Percentiles rank a stretch among this genome's conserved stretches.
phyloP scores from a whole-genome alignment of 1,139 yeast species.

The Geotrichum europaeum region DNA sequence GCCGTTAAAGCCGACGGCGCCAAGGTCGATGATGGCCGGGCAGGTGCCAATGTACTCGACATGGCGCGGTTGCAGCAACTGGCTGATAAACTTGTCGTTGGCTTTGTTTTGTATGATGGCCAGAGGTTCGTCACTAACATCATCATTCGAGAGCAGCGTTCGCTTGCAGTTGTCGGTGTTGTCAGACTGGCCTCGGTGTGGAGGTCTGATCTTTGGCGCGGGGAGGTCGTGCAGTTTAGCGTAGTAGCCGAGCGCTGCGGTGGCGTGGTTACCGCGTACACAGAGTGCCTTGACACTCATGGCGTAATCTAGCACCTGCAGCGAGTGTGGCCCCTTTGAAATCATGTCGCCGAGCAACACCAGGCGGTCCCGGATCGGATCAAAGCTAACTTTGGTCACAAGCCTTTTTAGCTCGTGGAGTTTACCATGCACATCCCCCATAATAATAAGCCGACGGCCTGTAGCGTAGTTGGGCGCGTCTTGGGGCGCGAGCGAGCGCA shows the following conservation, averaged over 20 bases:
- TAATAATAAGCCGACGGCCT: constrained; percentile 42
- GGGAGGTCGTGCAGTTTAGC: constrained; percentile 50
- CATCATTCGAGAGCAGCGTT: background rate
- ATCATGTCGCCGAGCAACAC: constrained; percentile 78
- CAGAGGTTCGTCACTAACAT: background rate
- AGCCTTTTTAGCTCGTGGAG: constrained; percentile 49
- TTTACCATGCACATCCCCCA: constrained; percentile 91
- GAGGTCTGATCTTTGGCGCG: constrained; percentile 27
- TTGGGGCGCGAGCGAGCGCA: background rate
- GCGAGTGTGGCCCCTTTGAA: constrained; percentile 75
- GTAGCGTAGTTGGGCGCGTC: background rate
- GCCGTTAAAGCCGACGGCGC: constrained; percentile 48
- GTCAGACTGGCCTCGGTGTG: background rate
- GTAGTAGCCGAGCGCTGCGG: constrained; percentile 55
- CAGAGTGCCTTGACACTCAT: constrained; percentile 48
- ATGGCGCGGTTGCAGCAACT: constrained; percentile 53
- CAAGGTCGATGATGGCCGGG: constrained; percentile 57
- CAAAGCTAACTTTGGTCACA: constrained; percentile 42
- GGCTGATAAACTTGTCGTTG: constrained; percentile 56
- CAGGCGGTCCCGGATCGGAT: constrained; percentile 49
- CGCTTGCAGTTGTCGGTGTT: background rate
- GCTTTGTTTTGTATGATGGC: background rate
- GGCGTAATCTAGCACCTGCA: constrained; percentile 61
- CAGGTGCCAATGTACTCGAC: constrained; percentile 53
- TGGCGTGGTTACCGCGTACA: constrained; percentile 85